phyloP scores from a whole-genome alignment of 78 protist genomes.

The Chrysochromulina tobinii region DNA sequence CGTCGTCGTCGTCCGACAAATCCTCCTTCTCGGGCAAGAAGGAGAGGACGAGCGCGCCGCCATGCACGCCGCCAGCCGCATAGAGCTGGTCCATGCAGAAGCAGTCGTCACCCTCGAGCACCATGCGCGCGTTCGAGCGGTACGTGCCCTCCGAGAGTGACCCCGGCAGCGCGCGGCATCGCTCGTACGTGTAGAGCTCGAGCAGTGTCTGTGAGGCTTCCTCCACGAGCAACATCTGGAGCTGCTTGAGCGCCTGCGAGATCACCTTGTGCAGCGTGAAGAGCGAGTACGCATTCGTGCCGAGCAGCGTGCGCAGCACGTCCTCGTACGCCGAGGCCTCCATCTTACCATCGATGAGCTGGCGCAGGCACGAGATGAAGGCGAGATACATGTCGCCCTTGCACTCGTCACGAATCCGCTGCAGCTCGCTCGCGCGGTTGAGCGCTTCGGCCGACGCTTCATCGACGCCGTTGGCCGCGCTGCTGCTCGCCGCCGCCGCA shows the following conservation, averaged over 20 bases:
- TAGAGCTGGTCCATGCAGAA: not conserved
- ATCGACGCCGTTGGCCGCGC: not conserved
- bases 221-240: not conserved
- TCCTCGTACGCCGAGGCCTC: not conserved
- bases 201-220: not conserved
- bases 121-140: not conserved
- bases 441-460: not conserved
- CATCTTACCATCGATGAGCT: not conserved
- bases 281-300: not conserved
- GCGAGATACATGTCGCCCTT: not conserved
- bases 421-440: no score
- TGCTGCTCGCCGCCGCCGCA: not conserved
- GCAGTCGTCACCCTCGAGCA: slow-evolving; percentile 9
- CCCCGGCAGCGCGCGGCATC: not conserved
- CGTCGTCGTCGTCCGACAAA: not conserved
- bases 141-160: not conserved
- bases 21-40: not conserved
- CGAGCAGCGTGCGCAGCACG: not conserved
- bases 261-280: not conserved
- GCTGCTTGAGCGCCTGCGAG: not conserved
- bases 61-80: not conserved
- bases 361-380: not conserved
- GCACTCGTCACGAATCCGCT: not conserved
- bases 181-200: not conserved
- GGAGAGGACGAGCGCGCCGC: not conserved